Evolutionary conservation across 148 eudicot genomes (phyloP).

Genomic region (Arbutus unedo): DNA sequence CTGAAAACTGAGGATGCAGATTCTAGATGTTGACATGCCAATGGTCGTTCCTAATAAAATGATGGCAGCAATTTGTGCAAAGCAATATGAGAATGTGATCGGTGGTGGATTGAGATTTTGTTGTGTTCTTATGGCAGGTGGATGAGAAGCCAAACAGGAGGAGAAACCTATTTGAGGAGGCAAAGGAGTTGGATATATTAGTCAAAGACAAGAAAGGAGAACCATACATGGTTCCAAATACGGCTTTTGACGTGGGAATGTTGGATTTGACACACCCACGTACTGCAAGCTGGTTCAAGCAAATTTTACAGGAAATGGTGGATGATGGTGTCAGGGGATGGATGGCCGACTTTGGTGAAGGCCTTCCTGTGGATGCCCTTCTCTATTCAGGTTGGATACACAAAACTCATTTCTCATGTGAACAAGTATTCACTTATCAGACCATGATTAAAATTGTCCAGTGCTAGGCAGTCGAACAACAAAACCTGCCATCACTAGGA

Average conservation of each 20-base stretch:
- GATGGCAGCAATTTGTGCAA: not conserved
- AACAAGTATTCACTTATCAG: not conserved
- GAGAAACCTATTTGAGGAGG: slow-evolving; percentile 81
- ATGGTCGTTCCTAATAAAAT: not conserved
- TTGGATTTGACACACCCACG: slow-evolving; percentile 87
- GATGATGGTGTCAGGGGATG: slow-evolving; percentile 94
- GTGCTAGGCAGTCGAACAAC: not conserved
- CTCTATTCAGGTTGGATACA: slow-evolving; percentile 71
- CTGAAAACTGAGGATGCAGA: not conserved
- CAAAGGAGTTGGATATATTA: slow-evolving; percentile 74
- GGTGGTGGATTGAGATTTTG: not conserved
- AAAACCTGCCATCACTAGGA: slow-evolving; percentile 1
- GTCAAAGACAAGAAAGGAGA: slow-evolving; percentile 74
- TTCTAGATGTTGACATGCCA: not conserved
- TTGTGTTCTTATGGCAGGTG: slow-evolving; percentile 38
- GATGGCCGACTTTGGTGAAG: slow-evolving; percentile 99
- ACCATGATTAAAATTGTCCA: not conserved
- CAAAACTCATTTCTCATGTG: not conserved
- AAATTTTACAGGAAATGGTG: slow-evolving; percentile 76
- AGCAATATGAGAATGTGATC: not conserved
- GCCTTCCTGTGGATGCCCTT: slow-evolving; percentile 83
- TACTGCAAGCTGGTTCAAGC: slow-evolving; percentile 81
- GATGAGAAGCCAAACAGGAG: slow-evolving; percentile 62
- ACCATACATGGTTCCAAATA: slow-evolving; percentile 94
- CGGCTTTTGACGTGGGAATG: slow-evolving; percentile 99